Evolutionary conservation across 345 rosid genomes (phyloP).

Genomic region (Moringa oleifera): DNA sequence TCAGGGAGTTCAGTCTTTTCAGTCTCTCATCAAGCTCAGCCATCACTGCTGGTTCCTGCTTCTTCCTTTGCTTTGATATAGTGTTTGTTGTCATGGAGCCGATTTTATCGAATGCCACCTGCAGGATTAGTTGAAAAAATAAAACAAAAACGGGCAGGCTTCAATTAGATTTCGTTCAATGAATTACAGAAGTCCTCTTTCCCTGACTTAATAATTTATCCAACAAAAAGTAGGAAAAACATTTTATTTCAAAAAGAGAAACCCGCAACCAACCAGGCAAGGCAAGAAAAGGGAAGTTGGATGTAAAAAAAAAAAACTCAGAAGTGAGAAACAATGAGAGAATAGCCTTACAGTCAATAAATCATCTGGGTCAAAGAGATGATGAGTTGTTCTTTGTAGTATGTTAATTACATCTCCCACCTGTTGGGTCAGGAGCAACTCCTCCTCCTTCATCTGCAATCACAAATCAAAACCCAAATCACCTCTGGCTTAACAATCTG

Average conservation of each 20-base stretch:
- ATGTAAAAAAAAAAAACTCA: neutral
- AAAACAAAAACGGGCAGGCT: no score
- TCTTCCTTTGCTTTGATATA: conserved; percentile 91
- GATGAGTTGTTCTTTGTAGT: conserved; percentile 80
- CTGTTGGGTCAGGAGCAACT: conserved; percentile 80
- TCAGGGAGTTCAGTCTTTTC: conserved; percentile 71
- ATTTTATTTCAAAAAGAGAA: no score
- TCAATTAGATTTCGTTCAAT: no score
- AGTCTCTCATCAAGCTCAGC: conserved; percentile 94
- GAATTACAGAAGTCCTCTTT: no score
- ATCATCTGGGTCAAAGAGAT: conserved; percentile 98
- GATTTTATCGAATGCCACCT: conserved; percentile 93
- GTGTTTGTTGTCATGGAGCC: conserved; percentile 94
- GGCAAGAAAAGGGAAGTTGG: neutral
- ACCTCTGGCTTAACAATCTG: neutral
- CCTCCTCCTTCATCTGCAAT: conserved; percentile 91
- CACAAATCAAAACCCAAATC: conserved; percentile 1
- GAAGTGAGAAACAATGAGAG: neutral
- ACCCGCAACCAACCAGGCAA: no score
- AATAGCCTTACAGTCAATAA: conserved; percentile 59
- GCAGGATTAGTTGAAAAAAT: conserved; percentile 14
- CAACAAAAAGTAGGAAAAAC: no score
- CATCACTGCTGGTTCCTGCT: conserved; percentile 96
- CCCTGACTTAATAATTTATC: no score
- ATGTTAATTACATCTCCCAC: conserved; percentile 89